Base-by-base conservation (phyloP, 179 eudicot species). In the Actinidia polygama region DNA sequence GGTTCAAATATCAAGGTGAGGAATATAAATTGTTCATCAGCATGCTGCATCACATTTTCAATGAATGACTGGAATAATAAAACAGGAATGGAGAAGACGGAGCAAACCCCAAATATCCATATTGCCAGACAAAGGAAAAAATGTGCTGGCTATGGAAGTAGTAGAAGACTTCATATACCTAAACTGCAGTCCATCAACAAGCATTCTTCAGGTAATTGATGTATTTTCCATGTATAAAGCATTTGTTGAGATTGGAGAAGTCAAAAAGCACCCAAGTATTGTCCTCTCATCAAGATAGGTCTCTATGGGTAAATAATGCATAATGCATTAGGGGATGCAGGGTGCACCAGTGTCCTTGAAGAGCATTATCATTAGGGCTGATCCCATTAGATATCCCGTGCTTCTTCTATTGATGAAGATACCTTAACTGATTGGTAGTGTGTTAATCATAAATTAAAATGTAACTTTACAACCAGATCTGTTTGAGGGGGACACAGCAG, bases 121-220 rank as follows among this genome's bases (percentile, higher is more conserved):
- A 67, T 51, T 79, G 69, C 89, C 90, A n/a, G 89, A 87, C 57
- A 86, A 80, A 81, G 88, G 87, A 70, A 70, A 85, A 79, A 84
- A 77, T 49, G 84, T 89, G 55, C 76, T 84, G 78, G 88, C 90
- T 23, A 89, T 91, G 92, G 90, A 83, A 83, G 88, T 91, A 55
- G 92, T 89, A 4, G 93, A 91, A 84, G 93, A 91, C 82, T 91
- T 91, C 82, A 84, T 89, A 69, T 91, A 91, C 85, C 80, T 91
- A 69, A 87, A 85, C 70, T 88, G 87, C 88, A 88, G 84, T 54
- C 53, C 85, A n/a, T 88, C 92, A 72, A 72, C 76, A 74, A 91
- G 84, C 79, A 83, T 75, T 80, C 81, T 91, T 67, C 90, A 91
- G 93, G 93, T 91, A 75, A 69, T 53, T 40, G 26, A n/a, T 46